Base-by-base conservation (phyloP, 768 basidiomycete genomes). In the Psilocybe subaeruginosa region DNA sequence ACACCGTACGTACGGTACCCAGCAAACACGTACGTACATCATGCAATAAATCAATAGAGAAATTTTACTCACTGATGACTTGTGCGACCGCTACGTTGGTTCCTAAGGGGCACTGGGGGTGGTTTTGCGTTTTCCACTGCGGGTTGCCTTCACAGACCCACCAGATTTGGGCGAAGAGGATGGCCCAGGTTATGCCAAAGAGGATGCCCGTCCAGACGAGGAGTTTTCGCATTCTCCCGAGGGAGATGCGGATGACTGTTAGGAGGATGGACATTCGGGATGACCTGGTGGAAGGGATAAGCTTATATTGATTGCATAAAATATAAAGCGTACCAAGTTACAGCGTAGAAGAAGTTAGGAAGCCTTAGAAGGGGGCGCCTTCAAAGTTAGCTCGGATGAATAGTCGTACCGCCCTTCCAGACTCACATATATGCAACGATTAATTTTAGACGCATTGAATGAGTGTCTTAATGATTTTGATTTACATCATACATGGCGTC, bases 71-170 rank as follows among this genome's bases (percentile, higher is more conserved):
- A 83, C 82, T 80, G 65, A 74, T 74, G 37, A 83, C 70, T 65
- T 83, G 81, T 8, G 77, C 76, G 9, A 82, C 68, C 4, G 78
- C 81, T 8, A 84, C 75, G 58, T 77, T 72, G 14, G 67, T 64
- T 27, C 76, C 74, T 23, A 83, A 70, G 2, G 71, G 72, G 56
- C 82, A 84, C 56, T 77, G 76, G 0, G 80, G 70, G 27, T 60
- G 54, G 41, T n/a, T 27, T 8, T 33, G 35, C 6, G 49, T 30
- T 59, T 71, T 73, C 70, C 72, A 73, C 2, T 39, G 53, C 0
- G 66, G 54, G 33, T 68, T 56, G n/a, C 37, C 57, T 56, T 71
- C 70, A 65, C 75, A 78, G 41, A 78, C 62, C 73, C 73, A 70
- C 60, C 72, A 70, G 47, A 77, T 62, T 54, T 79, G 76, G 17